Conservation (phyloP, 2,329 filamentous ascomycete genomes). For the Teratosphaeria gauchensis region DNA sequence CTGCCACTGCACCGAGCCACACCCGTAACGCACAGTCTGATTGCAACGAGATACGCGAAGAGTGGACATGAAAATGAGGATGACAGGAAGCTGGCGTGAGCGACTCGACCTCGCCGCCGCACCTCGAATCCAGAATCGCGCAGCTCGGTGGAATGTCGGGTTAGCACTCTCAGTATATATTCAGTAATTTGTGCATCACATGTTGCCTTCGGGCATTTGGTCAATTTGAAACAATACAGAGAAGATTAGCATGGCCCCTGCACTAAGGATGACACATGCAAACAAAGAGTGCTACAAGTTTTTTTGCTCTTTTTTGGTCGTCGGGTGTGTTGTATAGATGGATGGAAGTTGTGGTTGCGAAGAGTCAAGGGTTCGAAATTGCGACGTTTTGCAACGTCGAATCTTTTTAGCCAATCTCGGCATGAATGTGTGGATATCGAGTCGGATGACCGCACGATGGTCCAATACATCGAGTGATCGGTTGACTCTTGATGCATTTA, state of each 20-base stretch:
- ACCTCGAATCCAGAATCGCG: background rate
- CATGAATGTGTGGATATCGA: too few species aligned
- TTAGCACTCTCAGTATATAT: background rate
- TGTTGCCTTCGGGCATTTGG: conserved; percentile 38
- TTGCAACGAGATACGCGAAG: background rate
- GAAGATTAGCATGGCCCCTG: conserved; percentile 50
- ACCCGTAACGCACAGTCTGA: background rate
- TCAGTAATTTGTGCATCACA: background rate
- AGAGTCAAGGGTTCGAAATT: background rate
- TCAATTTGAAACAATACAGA: conserved; percentile 47
- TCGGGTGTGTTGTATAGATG: background rate
- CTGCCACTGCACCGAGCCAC: background rate
- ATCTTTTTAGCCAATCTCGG: too few species aligned
- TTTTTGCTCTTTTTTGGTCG: conserved; percentile 39
- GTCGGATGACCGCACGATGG: too few species aligned
- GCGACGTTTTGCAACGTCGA: too few species aligned
- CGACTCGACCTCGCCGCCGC: background rate
- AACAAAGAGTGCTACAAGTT: conserved; percentile 65
- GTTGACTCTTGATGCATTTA: too few species aligned
- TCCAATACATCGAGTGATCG: too few species aligned
- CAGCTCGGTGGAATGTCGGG: background rate
- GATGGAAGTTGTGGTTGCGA: background rate
- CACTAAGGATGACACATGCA: conserved; percentile 92
- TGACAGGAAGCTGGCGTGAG: background rate
- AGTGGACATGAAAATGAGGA: background rate